Percentiles rank a stretch among this genome's conserved stretches.
Conservation (phyloP, 805 yeast genomes). For the Saccharomyces paradoxus region DNA sequence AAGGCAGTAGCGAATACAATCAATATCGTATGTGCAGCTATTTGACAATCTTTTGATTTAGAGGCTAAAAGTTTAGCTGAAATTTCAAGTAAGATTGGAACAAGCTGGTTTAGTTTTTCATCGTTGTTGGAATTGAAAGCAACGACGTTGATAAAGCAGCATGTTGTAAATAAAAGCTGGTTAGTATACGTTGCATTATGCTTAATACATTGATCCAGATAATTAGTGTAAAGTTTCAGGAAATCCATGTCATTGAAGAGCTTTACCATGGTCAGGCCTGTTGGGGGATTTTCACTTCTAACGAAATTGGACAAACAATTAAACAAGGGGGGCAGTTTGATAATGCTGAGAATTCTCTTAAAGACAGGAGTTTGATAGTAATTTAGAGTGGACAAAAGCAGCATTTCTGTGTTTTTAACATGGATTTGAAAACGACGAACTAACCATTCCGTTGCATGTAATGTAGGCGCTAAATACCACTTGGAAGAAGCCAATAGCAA, state of each 20-base stretch:
- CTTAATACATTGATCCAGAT: slow-evolving; percentile 36
- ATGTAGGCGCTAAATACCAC: slow-evolving; percentile 64
- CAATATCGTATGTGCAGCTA: slow-evolving; percentile 75
- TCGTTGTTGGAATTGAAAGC: slow-evolving; percentile 41
- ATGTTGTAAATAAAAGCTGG: slow-evolving; percentile 71
- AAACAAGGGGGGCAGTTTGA: slow-evolving; percentile 74
- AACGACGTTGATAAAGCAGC: slow-evolving; percentile 58
- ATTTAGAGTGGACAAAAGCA: slow-evolving; percentile 71
- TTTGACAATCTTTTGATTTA: slow-evolving; percentile 51
- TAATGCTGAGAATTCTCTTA: slow-evolving; percentile 62
- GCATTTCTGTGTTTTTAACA: slow-evolving; percentile 63
- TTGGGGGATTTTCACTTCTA: slow-evolving; percentile 53
- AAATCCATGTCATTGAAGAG: slow-evolving; percentile 65
- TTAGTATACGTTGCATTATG: slow-evolving; percentile 54
- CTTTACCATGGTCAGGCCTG: slow-evolving; percentile 59
- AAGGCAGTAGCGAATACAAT: slow-evolving; percentile 70
- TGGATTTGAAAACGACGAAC: slow-evolving; percentile 85
- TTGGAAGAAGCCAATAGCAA: slow-evolving; percentile 67
- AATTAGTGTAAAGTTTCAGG: slow-evolving; percentile 56
- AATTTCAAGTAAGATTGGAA: slow-evolving; percentile 52
- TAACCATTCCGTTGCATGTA: slow-evolving; percentile 89
- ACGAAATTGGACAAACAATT: slow-evolving; percentile 63
- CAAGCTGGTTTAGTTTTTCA: slow-evolving; percentile 38
- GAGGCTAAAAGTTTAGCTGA: slow-evolving; percentile 48
- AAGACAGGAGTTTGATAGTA: slow-evolving; percentile 70